phyloP scores from a whole-genome alignment of 2,329 filamentous ascomycete species.

The Nannizziopsis arthrosporioides region DNA sequence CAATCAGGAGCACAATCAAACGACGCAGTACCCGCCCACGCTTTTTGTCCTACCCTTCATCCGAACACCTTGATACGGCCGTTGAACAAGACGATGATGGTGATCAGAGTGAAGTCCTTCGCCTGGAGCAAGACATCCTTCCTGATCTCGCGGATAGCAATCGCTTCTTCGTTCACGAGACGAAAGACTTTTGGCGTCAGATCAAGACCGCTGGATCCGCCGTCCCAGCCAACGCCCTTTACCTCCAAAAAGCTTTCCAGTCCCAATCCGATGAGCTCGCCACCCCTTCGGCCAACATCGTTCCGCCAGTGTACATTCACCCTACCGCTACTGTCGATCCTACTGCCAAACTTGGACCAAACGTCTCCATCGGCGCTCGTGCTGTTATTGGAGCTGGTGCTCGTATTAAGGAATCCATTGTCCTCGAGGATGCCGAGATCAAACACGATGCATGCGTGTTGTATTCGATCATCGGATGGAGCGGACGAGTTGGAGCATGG shows the following conservation, averaged over 20 bases:
- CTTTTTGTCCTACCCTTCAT: conserved; percentile 87
- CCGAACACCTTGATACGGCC: conserved; percentile 74
- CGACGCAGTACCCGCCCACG: conserved; percentile 83
- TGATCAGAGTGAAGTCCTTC: conserved; percentile 72
- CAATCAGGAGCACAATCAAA: conserved; percentile 89
- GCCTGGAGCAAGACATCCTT: conserved; percentile 92
- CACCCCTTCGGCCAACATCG: conserved; percentile 70
- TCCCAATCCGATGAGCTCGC: conserved; percentile 69
- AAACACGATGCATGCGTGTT: conserved; percentile 93
- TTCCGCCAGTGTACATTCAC: conserved; percentile 91
- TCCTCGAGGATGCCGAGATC: conserved; percentile 88
- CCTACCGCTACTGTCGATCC: conserved; percentile 82
- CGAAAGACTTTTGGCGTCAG: conserved; percentile 98
- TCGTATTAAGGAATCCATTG: conserved; percentile 89
- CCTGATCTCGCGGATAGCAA: conserved; percentile 92
- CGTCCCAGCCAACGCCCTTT: conserved; percentile 90
- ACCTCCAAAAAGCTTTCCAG: conserved; percentile 89
- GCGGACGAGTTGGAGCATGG: conserved; percentile 93
- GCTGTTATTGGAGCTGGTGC: conserved; percentile 73
- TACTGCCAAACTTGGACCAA: conserved; percentile 90
- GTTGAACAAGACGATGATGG: conserved; percentile 59
- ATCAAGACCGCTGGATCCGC: conserved; percentile 98
- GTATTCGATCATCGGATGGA: conserved; percentile 95
- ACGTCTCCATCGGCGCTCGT: conserved; percentile 90
- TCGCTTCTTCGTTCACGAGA: conserved; percentile 97